phyloP scores from a whole-genome alignment of 345 rosid genomes.

The Syzygium oleosum region DNA sequence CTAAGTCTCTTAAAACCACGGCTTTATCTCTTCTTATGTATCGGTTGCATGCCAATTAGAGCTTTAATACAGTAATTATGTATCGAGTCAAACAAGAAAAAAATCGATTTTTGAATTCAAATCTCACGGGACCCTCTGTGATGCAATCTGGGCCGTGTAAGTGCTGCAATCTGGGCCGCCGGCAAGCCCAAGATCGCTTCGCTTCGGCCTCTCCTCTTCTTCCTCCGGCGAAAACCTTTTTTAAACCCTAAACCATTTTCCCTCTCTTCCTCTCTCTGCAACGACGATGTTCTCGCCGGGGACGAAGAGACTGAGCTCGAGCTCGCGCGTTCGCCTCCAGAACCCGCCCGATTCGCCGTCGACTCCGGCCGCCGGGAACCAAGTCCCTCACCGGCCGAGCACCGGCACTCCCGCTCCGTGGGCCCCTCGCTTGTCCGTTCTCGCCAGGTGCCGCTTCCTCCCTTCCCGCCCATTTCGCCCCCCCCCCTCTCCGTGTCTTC shows the following conservation, averaged over 20 bases:
- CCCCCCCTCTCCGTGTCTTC: neutral
- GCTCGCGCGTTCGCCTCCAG: constrained; percentile 28
- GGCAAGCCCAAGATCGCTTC: neutral
- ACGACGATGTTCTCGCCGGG: constrained; percentile 72
- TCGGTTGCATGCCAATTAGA: neutral
- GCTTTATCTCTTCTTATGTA: neutral
- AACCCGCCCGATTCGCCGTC: constrained; percentile 38
- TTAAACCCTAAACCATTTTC: constrained; percentile 7
- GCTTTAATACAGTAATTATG: neutral
- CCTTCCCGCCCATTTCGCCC: no score
- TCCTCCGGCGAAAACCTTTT: neutral
- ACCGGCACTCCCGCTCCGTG: constrained; percentile 92
- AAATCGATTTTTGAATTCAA: neutral
- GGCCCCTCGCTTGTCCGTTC: constrained; percentile 86
- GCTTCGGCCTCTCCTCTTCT: neutral
- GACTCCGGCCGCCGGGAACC: constrained; percentile 44
- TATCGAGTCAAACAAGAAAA: neutral
- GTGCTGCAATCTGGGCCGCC: neutral
- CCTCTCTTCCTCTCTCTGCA: neutral
- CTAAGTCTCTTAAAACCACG: neutral
- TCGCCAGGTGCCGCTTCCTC: constrained; percentile 48
- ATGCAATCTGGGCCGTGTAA: neutral
- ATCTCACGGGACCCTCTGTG: neutral
- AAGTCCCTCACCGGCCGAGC: constrained; percentile 52
- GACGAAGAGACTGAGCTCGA: constrained; percentile 37